Evolutionary conservation across 164 flowering plant species (phyloP).

Genomic region (Pachysandra terminalis): DNA sequence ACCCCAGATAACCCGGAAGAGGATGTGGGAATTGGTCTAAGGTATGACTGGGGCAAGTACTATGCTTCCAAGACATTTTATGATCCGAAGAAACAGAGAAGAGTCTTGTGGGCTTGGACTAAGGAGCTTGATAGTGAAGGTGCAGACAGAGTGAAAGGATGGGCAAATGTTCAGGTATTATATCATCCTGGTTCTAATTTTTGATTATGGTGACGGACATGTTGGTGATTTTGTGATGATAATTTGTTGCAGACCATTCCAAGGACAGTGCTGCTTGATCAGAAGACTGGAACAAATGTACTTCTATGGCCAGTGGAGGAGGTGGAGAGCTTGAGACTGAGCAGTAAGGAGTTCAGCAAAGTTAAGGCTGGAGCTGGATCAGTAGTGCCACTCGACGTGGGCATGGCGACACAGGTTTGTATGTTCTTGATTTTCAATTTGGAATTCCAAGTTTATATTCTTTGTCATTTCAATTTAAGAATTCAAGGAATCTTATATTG

Average conservation of each 20-base stretch:
- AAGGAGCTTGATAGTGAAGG: conserved; percentile 62
- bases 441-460: too few relatives aligned
- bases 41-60: conserved; percentile 68
- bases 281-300: conserved; percentile 55
- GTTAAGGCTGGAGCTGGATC: conserved; percentile 47
- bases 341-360: conserved; percentile 25
- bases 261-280: conserved; percentile 56
- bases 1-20: conserved; percentile 53
- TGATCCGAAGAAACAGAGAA: conserved; percentile 57
- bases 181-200: neutral
- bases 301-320: conserved; percentile 88
- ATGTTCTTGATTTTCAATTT: too few relatives aligned
- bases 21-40: conserved; percentile 71
- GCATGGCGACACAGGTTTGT: conserved; percentile 47
- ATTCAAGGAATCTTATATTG: too few relatives aligned
- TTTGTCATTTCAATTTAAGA: too few relatives aligned
- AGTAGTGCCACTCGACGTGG: conserved; percentile 47
- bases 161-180: conserved; percentile 67
- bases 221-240: neutral
- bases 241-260: conserved; percentile 50
- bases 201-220: neutral
- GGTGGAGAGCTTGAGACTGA: conserved; percentile 57
- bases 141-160: conserved; percentile 62
- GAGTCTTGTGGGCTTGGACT: conserved; percentile 84
- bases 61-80: conserved; percentile 88